A percentile compares a stretch with the other conserved stretches of the same genome.
These are phyloP conservation scores for Rutstroemia sp. DNA, from an alignment of 2,329 filamentous ascomycete genomes.

Conservation along the genomic window DNA sequence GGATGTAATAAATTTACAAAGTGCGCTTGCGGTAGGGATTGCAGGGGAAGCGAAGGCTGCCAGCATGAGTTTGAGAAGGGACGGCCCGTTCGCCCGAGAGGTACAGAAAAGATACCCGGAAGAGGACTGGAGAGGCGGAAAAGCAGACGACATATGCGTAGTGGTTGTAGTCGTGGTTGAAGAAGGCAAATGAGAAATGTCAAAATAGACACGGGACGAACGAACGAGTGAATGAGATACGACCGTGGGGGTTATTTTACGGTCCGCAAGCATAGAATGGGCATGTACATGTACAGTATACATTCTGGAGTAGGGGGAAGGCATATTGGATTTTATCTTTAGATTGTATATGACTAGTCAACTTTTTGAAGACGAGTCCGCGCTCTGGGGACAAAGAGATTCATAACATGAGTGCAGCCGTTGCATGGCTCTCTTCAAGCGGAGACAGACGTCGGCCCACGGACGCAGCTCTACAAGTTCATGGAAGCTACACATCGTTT, in stretches of 20 bases:
- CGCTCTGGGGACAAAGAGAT: no score
- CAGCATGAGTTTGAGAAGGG: constrained; percentile 70
- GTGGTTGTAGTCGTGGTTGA: constrained; percentile 73
- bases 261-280: neutral
- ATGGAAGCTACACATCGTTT: no score
- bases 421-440: no score
- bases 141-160: constrained; percentile 92
- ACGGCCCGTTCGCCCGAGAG: constrained; percentile 92
- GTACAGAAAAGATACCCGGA: constrained; percentile 81
- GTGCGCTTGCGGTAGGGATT: constrained; percentile 69
- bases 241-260: neutral
- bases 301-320: neutral
- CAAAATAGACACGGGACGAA: neutral
- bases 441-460: no score
- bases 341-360: neutral
- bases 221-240: neutral
- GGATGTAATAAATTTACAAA: constrained; percentile 56
- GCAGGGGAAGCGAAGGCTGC: constrained; percentile 77
- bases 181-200: constrained; percentile 31
- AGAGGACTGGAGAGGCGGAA: constrained; percentile 85
- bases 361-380: no score
- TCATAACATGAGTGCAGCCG: no score
- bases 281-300: neutral
- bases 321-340: neutral
- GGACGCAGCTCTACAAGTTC: no score